Evolutionary conservation across 169 alveolate species (phyloP), one percentile per base, ranked within the genome.

Genomic region (Plasmodium billcollinsi): DNA sequence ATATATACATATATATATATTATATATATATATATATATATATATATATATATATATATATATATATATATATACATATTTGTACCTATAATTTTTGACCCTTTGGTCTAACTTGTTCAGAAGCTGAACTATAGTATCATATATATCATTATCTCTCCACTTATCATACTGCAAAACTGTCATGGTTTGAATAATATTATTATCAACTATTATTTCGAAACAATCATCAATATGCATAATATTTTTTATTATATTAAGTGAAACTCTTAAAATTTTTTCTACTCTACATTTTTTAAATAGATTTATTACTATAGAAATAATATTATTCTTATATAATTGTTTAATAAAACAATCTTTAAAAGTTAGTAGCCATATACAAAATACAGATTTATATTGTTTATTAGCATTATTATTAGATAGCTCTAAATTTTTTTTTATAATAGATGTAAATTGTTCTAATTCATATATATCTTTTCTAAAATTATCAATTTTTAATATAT

Each of bases 91-190:
- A 62, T 93, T 95, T 15, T 93, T 90, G 18, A 94, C 91, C 39
- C 95, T 93, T 78, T 93, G 93, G 56, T 95, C 97, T 43, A 95
- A 88, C 59, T 80, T 89, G 63, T 91, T 92, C 72, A 89, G 95
- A 21, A 95, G 96, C 80, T 93, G 95, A 43, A 92, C 93, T 21
- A 95, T 92, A 73, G 92, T 94, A 61, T 94, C 97, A 86, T 95
- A 95, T 15, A 95, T 92, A 54, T 95, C 97, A 72, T 89, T 92
- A 54, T 95, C 97, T 29, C 95, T 80, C 97, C 97, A 95, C 52
- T 95, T 95, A 85, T 95, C 97, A 90, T 95, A 95, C 75, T 92
- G 95, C 56, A 95, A 80, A 47, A 95, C 94, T 20, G 97, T 94
- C 49, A 95, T 50, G 9, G 96, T 94, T 83, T 95, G 95, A 43